Evolutionary conservation across 1,139 yeast genomes (phyloP), one percentile per base, ranked within the genome.

Genomic region (Suhomyces guaymorum): DNA sequence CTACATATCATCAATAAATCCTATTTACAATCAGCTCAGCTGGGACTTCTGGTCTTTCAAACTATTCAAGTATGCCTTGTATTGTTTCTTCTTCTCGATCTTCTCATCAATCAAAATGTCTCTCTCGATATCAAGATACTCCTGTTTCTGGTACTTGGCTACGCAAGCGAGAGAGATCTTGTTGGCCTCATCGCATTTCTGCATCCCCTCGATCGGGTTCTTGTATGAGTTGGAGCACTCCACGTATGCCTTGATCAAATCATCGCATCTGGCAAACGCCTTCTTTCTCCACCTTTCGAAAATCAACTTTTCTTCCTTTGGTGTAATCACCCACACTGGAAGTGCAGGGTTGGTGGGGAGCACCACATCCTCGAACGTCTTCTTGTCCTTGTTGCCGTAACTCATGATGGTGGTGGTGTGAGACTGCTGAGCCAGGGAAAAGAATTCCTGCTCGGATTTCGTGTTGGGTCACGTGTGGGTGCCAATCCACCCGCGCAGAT

Each of bases 321-420:
- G 96, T 0, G 94, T 79, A 26, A 89, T 68, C 49, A 87, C 76
- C 97, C 97, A 89, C 10, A 79, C 68, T 1, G 96, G 96, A 27
- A 85, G 60, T 46, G 61, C 63, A 18, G 75, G 75, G 48, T 70
- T 67, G 8, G 70, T 58, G 28, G 70, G 73, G 30, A 70, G 58
- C 24, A 66, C 70, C 6, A 66, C 60, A 29, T 63, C 71, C 24
- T 63, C 70, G 44, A 54, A 66, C 13, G 67, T 55, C 42, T 67
- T 67, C 47, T 68, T 63, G 30, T 34, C 32, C 34, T 40, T 42
- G 29, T 33, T 32, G 14, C 38, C 42, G 45, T 43, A 42, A 35
- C 48, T 44, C 49, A 46, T 46, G 31, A 16, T 36, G 28, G 32
- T 33, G 32, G 32, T 28, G n/a, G n/a, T n/a, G n/a, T n/a, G n/a